These are phyloP conservation scores for Podaxis sp. DNA, from an alignment of 768 basidiomycete species.

Conservation along the genomic window DNA sequence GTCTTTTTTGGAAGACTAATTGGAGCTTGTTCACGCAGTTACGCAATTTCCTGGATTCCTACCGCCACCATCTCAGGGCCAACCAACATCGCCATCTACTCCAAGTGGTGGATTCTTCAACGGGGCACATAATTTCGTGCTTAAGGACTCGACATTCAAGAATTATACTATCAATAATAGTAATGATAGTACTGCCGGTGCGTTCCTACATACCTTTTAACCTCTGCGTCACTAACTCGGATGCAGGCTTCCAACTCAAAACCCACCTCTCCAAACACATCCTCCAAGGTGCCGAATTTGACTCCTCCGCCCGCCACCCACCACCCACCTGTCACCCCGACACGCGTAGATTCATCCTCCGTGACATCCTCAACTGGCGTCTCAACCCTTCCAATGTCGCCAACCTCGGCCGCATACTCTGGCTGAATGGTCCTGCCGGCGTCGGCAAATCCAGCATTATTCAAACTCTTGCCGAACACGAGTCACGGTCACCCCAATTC, in stretches of 20 bases:
- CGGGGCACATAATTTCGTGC: not conserved
- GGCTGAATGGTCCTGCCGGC: not conserved
- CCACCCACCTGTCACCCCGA: not conserved
- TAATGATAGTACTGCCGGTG: not conserved
- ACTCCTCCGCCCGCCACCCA: not conserved
- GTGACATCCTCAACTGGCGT: not conserved
- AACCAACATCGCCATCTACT: not conserved
- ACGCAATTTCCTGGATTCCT: not conserved
- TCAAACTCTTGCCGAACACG: not conserved
- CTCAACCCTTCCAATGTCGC: not conserved
- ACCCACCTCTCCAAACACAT: not conserved
- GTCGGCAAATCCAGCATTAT: not conserved
- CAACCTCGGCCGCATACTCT: not conserved
- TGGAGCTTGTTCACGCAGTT: not conserved
- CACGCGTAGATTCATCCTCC: not conserved
- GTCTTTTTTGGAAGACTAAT: not conserved
- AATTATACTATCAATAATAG: not conserved
- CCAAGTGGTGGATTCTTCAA: not conserved
- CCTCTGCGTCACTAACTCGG: not conserved
- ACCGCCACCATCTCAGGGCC: not conserved
- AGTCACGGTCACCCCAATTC: not conserved
- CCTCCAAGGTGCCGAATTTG: not conserved
- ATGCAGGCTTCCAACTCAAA: not conserved
- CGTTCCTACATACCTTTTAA: not conserved
- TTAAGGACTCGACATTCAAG: not conserved